These are phyloP conservation scores for Musa troglodytarum DNA, from an alignment of 176 grass and related monocot genomes.

Conservation along the genomic window DNA sequence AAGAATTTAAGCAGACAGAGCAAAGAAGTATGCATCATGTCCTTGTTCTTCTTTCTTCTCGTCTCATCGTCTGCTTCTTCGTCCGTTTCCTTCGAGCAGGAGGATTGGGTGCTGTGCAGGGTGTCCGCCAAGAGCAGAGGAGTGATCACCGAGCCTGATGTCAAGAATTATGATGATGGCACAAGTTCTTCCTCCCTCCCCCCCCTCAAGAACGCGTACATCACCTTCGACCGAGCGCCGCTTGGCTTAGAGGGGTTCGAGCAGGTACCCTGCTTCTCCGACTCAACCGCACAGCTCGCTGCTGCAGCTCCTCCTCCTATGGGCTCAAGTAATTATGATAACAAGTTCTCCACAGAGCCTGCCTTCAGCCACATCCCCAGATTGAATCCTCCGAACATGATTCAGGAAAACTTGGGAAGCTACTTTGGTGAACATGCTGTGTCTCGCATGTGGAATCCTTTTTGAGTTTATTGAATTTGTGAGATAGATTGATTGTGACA, in stretches of 20 bases:
- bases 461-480: background rate
- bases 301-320: background rate
- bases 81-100: conserved; percentile 15
- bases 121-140: conserved; percentile 29
- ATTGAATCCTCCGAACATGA: conserved; percentile 1
- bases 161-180: conserved; percentile 15
- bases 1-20: too few species aligned
- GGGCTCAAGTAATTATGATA: background rate
- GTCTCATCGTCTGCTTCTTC: background rate
- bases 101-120: conserved; percentile 44
- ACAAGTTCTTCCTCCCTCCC: conserved; percentile 17
- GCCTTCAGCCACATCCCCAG: conserved; percentile 18
- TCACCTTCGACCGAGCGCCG: conserved; percentile 18
- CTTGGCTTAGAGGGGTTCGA: conserved; percentile 18
- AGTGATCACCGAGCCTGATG: background rate
- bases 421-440: conserved; percentile 14
- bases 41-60: background rate
- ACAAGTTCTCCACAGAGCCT: conserved; percentile 1
- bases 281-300: background rate
- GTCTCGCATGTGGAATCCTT: conserved; percentile 18
- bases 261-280: conserved; percentile 32
- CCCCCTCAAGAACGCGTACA: conserved; percentile 9
- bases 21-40: too few species aligned
- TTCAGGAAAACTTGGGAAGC: conserved; percentile 6
- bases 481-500: background rate